A percentile compares a stretch with the other conserved stretches of the same genome.
Conservation (phyloP, 192 early-diverging fungal species). For the Linnemannia elongata region DNA sequence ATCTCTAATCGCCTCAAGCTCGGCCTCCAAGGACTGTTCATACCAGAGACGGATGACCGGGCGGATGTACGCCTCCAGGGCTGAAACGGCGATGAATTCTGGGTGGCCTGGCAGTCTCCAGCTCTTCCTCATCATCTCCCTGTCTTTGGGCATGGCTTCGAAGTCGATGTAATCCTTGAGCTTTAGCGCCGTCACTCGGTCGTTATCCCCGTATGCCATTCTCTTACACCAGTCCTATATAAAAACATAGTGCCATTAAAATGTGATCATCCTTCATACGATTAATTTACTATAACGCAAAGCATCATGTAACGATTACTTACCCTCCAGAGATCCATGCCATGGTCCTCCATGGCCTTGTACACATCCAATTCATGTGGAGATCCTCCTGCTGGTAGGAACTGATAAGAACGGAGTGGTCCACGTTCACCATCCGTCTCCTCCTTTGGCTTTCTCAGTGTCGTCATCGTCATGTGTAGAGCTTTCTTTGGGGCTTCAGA, state of each 20-base stretch:
- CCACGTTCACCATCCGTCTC: background rate
- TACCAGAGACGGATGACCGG: background rate
- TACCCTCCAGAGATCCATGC: background rate
- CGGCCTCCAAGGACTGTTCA: background rate
- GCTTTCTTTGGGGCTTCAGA: background rate
- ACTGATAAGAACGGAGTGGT: background rate
- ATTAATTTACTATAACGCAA: background rate
- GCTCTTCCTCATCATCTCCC: background rate
- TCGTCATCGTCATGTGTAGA: background rate
- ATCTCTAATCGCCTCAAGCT: background rate
- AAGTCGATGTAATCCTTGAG: constrained; percentile 2
- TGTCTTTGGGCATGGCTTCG: background rate
- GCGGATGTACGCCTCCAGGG: background rate
- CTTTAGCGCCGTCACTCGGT: background rate
- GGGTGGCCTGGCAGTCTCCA: background rate
- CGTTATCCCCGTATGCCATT: background rate
- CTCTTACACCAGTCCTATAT: background rate
- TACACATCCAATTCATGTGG: background rate
- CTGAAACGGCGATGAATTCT: background rate
- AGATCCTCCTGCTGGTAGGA: background rate
- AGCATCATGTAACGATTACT: background rate
- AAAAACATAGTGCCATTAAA: background rate
- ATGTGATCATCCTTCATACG: background rate
- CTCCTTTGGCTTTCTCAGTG: background rate
- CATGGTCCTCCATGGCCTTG: background rate